These are phyloP conservation scores for Bipolaris oryzae DNA, from an alignment of 2,329 filamentous ascomycete species.

Conservation along the genomic window DNA sequence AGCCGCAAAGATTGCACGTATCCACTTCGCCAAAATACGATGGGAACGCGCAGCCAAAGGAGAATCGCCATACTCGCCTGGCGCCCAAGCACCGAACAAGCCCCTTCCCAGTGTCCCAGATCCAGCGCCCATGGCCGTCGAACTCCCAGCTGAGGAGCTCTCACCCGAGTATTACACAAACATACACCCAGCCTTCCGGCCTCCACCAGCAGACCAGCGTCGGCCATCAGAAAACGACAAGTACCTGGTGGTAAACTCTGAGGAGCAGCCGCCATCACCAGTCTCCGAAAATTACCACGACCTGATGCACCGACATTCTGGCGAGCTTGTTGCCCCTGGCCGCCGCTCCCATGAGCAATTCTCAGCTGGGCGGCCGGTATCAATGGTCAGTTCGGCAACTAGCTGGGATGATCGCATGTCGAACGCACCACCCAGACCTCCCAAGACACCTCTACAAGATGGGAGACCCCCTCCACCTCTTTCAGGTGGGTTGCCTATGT, in stretches of 20 bases:
- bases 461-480: conserved; percentile 19
- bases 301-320: conserved; percentile 51
- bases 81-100: conserved; percentile 39
- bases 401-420: conserved; percentile 34
- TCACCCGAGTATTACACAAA: conserved; percentile 43
- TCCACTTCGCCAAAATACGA: conserved; percentile 75
- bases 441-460: conserved; percentile 49
- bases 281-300: conserved; percentile 48
- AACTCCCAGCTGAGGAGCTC: conserved; percentile 64
- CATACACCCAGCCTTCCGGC: conserved; percentile 31
- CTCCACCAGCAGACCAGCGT: conserved; percentile 46
- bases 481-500: conserved; percentile 28
- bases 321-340: conserved; percentile 67
- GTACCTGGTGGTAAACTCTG: conserved; percentile 61
- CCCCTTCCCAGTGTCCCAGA: conserved; percentile 48
- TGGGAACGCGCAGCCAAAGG: conserved; percentile 59
- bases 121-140: conserved; percentile 58
- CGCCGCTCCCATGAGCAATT: conserved; percentile 45
- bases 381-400: conserved; percentile 35
- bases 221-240: conserved; percentile 53
- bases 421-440: conserved; percentile 47
- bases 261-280: conserved; percentile 59
- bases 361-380: conserved; percentile 25
- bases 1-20: conserved; percentile 80
- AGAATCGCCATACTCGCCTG: conserved; percentile 30